Base-by-base conservation (phyloP, 1,284 basidiomycete species). In the Nidula niveotomentosa region DNA sequence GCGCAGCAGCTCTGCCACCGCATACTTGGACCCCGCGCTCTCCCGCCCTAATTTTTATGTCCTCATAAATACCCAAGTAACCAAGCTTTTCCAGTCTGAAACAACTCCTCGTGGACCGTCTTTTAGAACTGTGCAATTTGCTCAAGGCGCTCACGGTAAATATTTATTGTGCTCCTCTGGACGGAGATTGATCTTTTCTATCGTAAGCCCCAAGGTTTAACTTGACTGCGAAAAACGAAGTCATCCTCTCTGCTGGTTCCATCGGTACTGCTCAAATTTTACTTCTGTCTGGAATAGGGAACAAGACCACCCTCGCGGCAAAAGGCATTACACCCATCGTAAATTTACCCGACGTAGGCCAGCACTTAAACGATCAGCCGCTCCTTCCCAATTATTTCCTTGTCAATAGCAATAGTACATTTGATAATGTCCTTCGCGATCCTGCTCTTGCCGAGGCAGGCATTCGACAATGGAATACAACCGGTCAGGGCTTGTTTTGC, bases 91-190 rank as follows among this genome's bases (percentile, higher is more conserved):
- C 5, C 53, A 56, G 33, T 62, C 60, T 23, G 60, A 51, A 15
- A 54, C 13, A 18, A 53, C 6, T 15, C 44, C 52, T 48, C 41
- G 53, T 43, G 18, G 50, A 33, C 23, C 46, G 48, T 52, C 55
- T 4, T 68, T 76, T 53, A 56, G 58, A 12, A 55, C 53, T 8
- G 69, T 75, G 2, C 61, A 70, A 46, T 59, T 73, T 34, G 61
- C 65, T 8, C 59, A 63, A 39, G 15, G 4, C 9, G 30, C 15
- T 13, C 9, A 45, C 30, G 44, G 44, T 45, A 30, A 6, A 15
- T 9, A 8, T 45, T 23, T 30, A 30, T 30, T 30, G 5, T 30
- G 30, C 30, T 30, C 30, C 5, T 30, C 30, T 4, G 30, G 30
- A 5, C 6, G 30, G 30, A 30, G 30, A 30, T 30, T 30, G 30